These are phyloP conservation scores for Usnea hakonensis DNA, from an alignment of 495 filamentous ascomycete species.

Conservation along the genomic window DNA sequence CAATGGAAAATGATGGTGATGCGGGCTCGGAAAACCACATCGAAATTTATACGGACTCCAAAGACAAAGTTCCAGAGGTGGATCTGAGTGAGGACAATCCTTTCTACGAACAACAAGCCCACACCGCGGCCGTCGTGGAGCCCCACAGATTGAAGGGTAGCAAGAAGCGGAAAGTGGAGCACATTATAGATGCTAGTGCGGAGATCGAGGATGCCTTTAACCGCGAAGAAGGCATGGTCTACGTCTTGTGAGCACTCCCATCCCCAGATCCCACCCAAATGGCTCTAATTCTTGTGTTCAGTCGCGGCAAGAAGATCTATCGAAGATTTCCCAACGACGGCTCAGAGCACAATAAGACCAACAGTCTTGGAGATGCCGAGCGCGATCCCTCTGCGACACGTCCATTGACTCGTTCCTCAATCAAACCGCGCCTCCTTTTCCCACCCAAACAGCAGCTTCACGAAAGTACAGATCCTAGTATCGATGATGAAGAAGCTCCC, in stretches of 20 bases:
- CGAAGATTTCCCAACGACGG: constrained; percentile 42
- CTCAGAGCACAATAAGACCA: constrained; percentile 27
- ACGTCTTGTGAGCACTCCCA: constrained; percentile 67
- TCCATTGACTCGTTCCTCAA: constrained; percentile 60
- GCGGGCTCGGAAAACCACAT: constrained; percentile 46
- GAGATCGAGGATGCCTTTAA: constrained; percentile 54
- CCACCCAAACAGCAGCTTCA: constrained; percentile 41
- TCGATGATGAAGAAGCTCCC: constrained; percentile 46
- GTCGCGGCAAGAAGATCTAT: constrained; percentile 87
- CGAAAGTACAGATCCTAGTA: constrained; percentile 34
- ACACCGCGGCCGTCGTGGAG: constrained; percentile 27
- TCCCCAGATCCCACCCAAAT: constrained; percentile 3
- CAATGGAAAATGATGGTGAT: constrained; percentile 48
- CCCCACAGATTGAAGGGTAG: constrained; percentile 36
- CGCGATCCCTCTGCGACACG: constrained; percentile 31
- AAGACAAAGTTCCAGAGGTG: constrained; percentile 70
- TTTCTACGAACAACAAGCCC: constrained; percentile 50
- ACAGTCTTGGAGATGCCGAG: constrained; percentile 38
- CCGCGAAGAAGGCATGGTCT: constrained; percentile 72
- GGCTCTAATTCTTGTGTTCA: constrained; percentile 35
- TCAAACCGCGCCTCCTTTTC: constrained; percentile 85
- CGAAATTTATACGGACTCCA: constrained; percentile 81
- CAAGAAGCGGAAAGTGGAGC: constrained; percentile 30
- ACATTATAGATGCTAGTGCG: constrained; percentile 43
- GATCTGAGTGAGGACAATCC: constrained; percentile 64